A percentile compares a stretch with the other conserved stretches of the same genome.
Evolutionary conservation across 441 rosid species (phyloP).

Genomic region (Kokia cookei): DNA sequence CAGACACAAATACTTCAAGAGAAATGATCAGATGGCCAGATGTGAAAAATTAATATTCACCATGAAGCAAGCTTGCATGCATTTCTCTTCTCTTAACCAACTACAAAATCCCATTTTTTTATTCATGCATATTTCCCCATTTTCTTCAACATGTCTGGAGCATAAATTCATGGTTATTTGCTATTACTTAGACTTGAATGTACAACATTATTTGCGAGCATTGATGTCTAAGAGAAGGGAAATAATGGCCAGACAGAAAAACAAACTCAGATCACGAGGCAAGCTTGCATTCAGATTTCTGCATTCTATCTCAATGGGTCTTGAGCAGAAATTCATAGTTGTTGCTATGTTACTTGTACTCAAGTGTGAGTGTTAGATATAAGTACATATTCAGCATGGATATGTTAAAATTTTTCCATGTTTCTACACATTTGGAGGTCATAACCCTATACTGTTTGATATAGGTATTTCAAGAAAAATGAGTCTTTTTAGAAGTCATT

Average conservation of each 20-base stretch:
- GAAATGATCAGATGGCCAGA: background rate
- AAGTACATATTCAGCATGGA: background rate
- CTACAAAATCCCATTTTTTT: background rate
- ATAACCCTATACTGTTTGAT: background rate
- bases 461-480: background rate
- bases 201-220: background rate
- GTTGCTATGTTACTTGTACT: background rate
- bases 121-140: background rate
- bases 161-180: background rate
- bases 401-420: background rate
- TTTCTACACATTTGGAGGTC: background rate
- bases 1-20: background rate
- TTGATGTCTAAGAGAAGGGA: background rate
- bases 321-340: background rate
- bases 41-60: too few relatives aligned
- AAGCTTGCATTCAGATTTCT: background rate
- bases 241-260: background rate
- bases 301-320: background rate
- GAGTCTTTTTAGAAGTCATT: background rate
- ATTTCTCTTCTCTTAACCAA: background rate
- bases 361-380: background rate
- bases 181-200: background rate
- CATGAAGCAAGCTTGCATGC: background rate
- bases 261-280: background rate
- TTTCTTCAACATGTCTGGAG: background rate